phyloP scores from a whole-genome alignment of 148 eudicot species.

The Nepenthes mirabilis region DNA sequence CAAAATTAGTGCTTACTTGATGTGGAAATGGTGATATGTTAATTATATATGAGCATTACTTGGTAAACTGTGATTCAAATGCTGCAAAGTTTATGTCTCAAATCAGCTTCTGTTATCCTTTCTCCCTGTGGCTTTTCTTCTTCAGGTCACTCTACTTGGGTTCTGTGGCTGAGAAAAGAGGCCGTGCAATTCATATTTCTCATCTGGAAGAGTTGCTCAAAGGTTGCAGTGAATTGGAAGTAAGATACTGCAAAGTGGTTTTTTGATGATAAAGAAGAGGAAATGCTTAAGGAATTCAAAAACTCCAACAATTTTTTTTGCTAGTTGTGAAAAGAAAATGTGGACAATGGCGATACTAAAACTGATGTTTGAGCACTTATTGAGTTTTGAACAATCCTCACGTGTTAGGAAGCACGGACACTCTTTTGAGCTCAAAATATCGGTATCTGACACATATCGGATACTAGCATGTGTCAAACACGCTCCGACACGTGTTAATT shows the following conservation, averaged over 20 bases:
- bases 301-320: background rate
- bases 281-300: background rate
- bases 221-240: constrained; percentile 94
- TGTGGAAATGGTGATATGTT: background rate
- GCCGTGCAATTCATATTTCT: constrained; percentile 65
- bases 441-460: too few species aligned
- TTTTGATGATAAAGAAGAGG: constrained; percentile 1
- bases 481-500: too few species aligned
- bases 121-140: constrained; percentile 16
- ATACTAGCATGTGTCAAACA: too few species aligned
- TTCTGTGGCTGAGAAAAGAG: constrained; percentile 88
- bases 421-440: too few species aligned
- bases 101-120: constrained; percentile 15
- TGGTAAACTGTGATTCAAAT: background rate
- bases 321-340: too few species aligned
- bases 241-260: constrained; percentile 34
- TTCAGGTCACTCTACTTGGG: constrained; percentile 90
- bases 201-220: constrained; percentile 90
- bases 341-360: too few species aligned
- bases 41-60: background rate
- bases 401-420: too few species aligned
- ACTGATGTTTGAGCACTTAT: too few species aligned
- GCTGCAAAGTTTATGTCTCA: constrained; percentile 4
- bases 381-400: too few species aligned
- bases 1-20: background rate